Evolutionary conservation across 1,139 yeast species (phyloP), one percentile per base, ranked within the genome.

Genomic region (Debaryomyces coudertii): DNA sequence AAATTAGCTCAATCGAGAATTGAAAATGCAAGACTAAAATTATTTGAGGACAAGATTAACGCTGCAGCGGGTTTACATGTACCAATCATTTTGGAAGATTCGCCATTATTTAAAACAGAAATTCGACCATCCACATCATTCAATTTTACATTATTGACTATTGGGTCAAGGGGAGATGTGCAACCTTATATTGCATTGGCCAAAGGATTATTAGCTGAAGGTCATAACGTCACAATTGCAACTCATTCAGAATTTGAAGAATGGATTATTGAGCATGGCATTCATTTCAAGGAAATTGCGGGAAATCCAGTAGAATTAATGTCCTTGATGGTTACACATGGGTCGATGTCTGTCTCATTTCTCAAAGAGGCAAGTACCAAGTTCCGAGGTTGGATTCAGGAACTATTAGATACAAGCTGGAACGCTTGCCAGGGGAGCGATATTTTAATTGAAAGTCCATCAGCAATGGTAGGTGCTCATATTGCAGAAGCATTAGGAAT

Each of bases 131-230:
- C 72, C 0, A 77, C 79, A 22, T 69, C 82, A 1, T 77, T 77
- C 53, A 80, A 77, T 36, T 80, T 92, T 56, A 85, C 90, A 0
- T 69, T 90, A 46, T 68, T 92, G 47, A 92, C 98, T 0, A 92
- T 92, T 59, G 98, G 98, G 0, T 89, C 97, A 0, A 73, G 98
- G 47, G 98, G 98, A 36, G 98, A 92, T 65, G 98, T 92, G 6
- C 98, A 92, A 62, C 98, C 98, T 0, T 93, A 90, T 61, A 86
- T 92, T 53, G 93, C 98, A 0, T 68, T 92, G n/a, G 95, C 89
- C 0, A 82, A 83, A 55, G 96, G 93, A 0, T 69, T 92, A 40
- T 65, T 81, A 39, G 71, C 73, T 25, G 97, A 92, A 57, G 97
- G 97, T 0, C 97, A 92, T 59, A 65, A 64, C 16, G 95, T 90